Percentiles rank a stretch among this genome's conserved stretches.
Evolutionary conservation across 345 rosid genomes (phyloP).

Genomic region (Toxicodendron radicans): DNA sequence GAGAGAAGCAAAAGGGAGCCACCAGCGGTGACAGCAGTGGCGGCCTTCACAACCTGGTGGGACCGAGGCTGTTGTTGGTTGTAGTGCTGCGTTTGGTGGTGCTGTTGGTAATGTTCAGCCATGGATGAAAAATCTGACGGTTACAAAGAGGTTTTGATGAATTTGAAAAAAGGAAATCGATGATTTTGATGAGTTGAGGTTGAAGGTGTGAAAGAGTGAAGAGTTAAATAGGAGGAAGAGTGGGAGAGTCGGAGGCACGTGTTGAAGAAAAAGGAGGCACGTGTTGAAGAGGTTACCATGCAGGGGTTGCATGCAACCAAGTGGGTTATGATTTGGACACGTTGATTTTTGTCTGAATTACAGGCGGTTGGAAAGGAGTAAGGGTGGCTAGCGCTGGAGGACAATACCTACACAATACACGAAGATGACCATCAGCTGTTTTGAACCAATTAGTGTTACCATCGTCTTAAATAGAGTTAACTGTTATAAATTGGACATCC

Average conservation of each 20-base stretch:
- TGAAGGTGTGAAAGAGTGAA: neutral
- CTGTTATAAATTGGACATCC: no score
- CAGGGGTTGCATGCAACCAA: constrained; percentile 43
- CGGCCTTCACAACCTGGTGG: constrained; percentile 73
- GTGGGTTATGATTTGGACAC: constrained; percentile 33
- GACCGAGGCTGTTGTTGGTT: constrained; percentile 36
- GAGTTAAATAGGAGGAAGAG: constrained; percentile 19
- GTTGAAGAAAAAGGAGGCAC: constrained; percentile 22
- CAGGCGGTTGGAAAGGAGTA: neutral
- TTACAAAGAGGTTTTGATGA: neutral
- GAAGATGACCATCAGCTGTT: neutral
- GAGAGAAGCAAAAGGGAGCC: constrained; percentile 78
- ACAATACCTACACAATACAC: no score
- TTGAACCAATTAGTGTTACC: neutral
- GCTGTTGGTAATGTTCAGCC: constrained; percentile 41
- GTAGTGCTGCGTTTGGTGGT: neutral
- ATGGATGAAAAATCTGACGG: constrained; percentile 20
- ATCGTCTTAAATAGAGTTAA: no score
- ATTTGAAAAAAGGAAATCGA: neutral
- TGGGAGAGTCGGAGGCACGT: no score
- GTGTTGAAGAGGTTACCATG: constrained; percentile 48
- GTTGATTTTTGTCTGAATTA: constrained; percentile 26
- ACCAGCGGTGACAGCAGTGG: constrained; percentile 76
- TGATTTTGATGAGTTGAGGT: neutral
- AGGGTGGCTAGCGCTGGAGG: neutral